A percentile compares a stretch with the other conserved stretches of the same genome.
These are phyloP conservation scores for Chlorokybus atmophyticus DNA, from an alignment of 139 green algal species.

Conservation along the genomic window DNA sequence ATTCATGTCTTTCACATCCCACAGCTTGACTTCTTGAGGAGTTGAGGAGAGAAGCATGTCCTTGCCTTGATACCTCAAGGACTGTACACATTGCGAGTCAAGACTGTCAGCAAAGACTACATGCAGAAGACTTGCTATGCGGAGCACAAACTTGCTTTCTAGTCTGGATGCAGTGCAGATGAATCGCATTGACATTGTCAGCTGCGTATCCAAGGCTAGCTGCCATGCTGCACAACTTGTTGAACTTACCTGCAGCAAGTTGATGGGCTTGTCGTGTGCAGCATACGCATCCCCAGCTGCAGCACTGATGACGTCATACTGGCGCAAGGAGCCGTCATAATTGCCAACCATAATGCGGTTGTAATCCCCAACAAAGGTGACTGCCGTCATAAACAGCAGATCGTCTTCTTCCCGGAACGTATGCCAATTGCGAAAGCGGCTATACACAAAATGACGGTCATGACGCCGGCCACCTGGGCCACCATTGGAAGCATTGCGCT, in stretches of 20 bases:
- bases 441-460: slow-evolving; percentile 41
- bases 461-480: slow-evolving; percentile 32
- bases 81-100: too few species aligned
- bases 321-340: slow-evolving; percentile 20
- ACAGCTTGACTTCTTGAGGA: neutral
- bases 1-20: neutral
- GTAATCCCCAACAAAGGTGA: slow-evolving; percentile 30
- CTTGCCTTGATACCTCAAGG: too few species aligned
- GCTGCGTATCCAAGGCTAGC: too few species aligned
- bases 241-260: slow-evolving; percentile 31
- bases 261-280: slow-evolving; percentile 28
- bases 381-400: slow-evolving; percentile 25
- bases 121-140: too few species aligned
- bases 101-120: too few species aligned
- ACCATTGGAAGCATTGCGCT: slow-evolving; percentile 27
- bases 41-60: neutral
- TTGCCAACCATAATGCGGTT: slow-evolving; percentile 35
- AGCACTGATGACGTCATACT: slow-evolving; percentile 29
- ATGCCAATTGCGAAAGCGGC: slow-evolving; percentile 44
- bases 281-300: slow-evolving; percentile 29
- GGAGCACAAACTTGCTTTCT: too few species aligned
- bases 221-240: too few species aligned
- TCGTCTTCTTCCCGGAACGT: slow-evolving; percentile 39
- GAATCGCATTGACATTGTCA: too few species aligned
- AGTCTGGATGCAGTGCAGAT: too few species aligned